Evolutionary conservation across 2,329 filamentous ascomycete genomes (phyloP), one percentile per base, ranked within the genome.

Genomic region (Trichoderma sp.): DNA sequence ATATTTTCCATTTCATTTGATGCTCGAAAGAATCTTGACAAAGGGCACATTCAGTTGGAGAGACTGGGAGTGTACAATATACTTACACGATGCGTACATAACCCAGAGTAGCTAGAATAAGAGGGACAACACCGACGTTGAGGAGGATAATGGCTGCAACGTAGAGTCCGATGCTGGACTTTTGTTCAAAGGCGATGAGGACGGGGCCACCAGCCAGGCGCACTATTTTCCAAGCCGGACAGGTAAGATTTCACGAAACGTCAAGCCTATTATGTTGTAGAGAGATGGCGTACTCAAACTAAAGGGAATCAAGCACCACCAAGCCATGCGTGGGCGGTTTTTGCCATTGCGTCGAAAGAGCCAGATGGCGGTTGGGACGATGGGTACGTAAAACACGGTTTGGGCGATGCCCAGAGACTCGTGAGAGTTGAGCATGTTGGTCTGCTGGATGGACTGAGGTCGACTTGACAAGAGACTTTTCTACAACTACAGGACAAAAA

Each of bases 81-180:
- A 63, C 75, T 58, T 71, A 76, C 76, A 76, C 70, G 66, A 76
- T 60, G 55, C 75, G 73, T 8, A 72, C 73, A 37, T 77, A 70
- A 10, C 75, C 76, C 14, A 76, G 49, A 7, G 73, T 67, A 13
- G 75, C 73, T 11, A 76, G 63, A 11, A 77, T 69, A 8, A 77
- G 71, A 8, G 76, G 74, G 6, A 77, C 71, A 5, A 76, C 72
- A 34, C 76, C 76, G 26, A 77, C 72, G 63, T 77, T 77, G 59
- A 77, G 75, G 5, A 76, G 72, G 24, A 76, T 66, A 5, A 73
- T 69, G 11, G 75, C 72, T 18, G 75, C 74, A 34, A 75, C 72
- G 65, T 71, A 73, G 34, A 77, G 71, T 6, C 74, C 75, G 16
- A 72, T 59, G 56, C 70, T 72, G 6, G 69, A 70, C n/a, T 72